Evolutionary conservation across 192 early-diverging fungal genomes (phyloP).

Genomic region (Linnemannia elongata): DNA sequence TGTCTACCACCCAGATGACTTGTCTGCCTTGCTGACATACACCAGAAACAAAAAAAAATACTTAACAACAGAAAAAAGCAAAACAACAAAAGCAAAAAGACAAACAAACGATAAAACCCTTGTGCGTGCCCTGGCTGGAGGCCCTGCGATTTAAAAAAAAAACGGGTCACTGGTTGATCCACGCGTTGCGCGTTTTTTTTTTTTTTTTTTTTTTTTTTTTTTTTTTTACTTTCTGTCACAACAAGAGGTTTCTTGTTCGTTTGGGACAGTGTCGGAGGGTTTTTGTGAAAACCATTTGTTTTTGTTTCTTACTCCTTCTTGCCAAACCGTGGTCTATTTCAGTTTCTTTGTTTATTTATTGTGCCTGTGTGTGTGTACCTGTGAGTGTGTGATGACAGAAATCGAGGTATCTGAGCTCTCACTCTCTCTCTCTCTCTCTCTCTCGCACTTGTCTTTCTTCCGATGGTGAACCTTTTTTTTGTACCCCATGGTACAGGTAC

Average conservation of each 20-base stretch:
- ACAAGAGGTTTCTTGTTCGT: neutral
- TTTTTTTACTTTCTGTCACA: neutral
- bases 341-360: neutral
- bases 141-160: neutral
- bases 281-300: neutral
- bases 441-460: neutral
- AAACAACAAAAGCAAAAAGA: neutral
- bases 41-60: neutral
- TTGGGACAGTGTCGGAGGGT: neutral
- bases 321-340: neutral
- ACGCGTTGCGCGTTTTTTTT: neutral
- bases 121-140: neutral
- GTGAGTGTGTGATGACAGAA: neutral
- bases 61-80: neutral
- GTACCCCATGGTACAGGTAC: neutral
- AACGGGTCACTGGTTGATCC: slow-evolving; percentile 1
- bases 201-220: neutral
- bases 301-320: neutral
- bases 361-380: neutral
- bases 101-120: neutral
- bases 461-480: neutral
- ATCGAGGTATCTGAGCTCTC: neutral
- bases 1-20: neutral
- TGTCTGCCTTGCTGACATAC: slow-evolving; percentile 7
- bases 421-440: neutral